Evolutionary conservation across 768 basidiomycete species (phyloP).

Genomic region (Lactarius hatsudake): DNA sequence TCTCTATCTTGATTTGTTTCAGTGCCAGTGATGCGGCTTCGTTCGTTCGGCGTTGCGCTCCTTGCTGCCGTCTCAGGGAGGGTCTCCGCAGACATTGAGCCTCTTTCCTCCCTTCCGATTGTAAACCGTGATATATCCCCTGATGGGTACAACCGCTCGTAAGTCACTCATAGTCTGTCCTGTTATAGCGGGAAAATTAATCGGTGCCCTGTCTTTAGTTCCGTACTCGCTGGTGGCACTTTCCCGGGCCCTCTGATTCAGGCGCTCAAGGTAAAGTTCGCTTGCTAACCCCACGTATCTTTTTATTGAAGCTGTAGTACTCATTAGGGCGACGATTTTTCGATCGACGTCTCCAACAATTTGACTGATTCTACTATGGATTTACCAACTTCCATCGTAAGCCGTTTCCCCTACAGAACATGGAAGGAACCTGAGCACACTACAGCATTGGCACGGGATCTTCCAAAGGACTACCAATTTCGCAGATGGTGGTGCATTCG

Average conservation of each 20-base stretch:
- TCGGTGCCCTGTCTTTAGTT: conserved; percentile 28
- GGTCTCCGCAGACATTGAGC: conserved; percentile 26
- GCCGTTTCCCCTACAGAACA: background rate
- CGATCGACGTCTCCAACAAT: conserved; percentile 43
- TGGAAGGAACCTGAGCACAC: no score
- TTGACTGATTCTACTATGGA: conserved; percentile 47
- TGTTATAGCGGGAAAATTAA: background rate
- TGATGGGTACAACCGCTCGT: conserved; percentile 30
- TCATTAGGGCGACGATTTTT: conserved; percentile 37
- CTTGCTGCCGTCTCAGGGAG: conserved; percentile 4
- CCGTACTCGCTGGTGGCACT: conserved; percentile 41
- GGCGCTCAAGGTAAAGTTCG: conserved; percentile 33
- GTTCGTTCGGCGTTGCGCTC: background rate
- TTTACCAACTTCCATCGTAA: conserved; percentile 48
- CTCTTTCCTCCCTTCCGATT: conserved; percentile 29
- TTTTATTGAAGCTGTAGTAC: conserved; percentile 30
- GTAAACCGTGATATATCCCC: conserved; percentile 23
- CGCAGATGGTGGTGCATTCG: conserved; percentile 42
- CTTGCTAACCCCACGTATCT: background rate
- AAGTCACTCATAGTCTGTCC: background rate
- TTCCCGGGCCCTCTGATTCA: conserved; percentile 49
- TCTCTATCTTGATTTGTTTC: background rate
- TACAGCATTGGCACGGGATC: conserved; percentile 56
- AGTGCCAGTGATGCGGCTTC: background rate
- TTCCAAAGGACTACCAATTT: conserved; percentile 41